A percentile compares a stretch with the other conserved stretches of the same genome.
Conservation (phyloP, 2,329 filamentous ascomycete genomes). For the Colletotrichum euphorbiae region DNA sequence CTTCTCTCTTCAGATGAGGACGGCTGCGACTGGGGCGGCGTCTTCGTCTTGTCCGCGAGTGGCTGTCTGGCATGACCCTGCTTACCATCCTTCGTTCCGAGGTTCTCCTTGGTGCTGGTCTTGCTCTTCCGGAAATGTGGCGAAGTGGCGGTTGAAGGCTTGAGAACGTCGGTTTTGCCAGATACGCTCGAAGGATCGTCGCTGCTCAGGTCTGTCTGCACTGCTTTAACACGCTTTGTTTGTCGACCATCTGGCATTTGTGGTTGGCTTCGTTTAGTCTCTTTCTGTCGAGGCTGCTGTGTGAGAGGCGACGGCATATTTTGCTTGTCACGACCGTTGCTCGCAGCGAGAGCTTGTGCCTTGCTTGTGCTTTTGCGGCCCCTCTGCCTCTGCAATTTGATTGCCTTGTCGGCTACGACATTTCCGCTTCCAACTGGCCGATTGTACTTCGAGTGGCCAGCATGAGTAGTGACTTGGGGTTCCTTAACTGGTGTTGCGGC, state of each 20-base stretch:
- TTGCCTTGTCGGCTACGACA: not conserved
- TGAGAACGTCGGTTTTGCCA: not conserved
- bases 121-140: not conserved
- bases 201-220: not conserved
- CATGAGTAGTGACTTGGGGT: not conserved
- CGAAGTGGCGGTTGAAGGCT: not conserved
- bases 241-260: not conserved
- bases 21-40: not conserved
- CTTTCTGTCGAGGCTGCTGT: not conserved
- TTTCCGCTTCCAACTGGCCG: constrained; percentile 9
- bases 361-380: not conserved
- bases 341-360: not conserved
- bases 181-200: not conserved
- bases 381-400: not conserved
- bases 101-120: not conserved
- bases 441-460: constrained; percentile 5
- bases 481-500: not conserved
- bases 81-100: not conserved
- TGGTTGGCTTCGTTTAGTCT: not conserved
- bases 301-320: not conserved
- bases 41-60: not conserved
- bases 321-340: not conserved
- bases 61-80: not conserved
- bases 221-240: not conserved
- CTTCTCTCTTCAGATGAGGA: not conserved